Evolutionary conservation across 2,329 filamentous ascomycete species (phyloP).

Genomic region (Diaporthe capsici): DNA sequence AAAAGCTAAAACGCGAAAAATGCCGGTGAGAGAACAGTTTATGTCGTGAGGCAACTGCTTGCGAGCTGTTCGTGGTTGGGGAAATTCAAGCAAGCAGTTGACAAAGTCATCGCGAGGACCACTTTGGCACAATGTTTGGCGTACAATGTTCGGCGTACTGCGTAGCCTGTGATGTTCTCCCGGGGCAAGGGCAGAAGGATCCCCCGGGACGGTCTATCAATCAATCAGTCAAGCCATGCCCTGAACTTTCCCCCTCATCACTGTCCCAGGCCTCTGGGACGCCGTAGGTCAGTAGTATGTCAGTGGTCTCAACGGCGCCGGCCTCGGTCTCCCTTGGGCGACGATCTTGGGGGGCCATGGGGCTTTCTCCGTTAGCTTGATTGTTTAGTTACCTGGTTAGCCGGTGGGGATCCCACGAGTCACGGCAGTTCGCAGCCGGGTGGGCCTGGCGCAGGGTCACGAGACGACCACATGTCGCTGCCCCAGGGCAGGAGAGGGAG

Average conservation of each 20-base stretch:
- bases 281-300: not conserved
- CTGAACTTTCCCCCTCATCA: not conserved
- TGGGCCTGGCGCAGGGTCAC: not conserved
- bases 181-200: not conserved
- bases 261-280: constrained; percentile 16
- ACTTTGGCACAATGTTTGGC: not conserved
- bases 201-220: constrained; percentile 13
- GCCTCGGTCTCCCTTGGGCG: constrained; percentile 12
- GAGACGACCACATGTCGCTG: constrained; percentile 22
- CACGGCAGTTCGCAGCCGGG: constrained; percentile 29
- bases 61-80: not conserved
- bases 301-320: constrained; percentile 23
- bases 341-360: not conserved
- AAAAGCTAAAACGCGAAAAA: not conserved
- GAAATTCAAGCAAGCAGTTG: not conserved
- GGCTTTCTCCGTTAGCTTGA: not conserved
- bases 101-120: not conserved
- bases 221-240: not conserved
- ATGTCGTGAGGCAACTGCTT: not conserved
- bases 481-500: not conserved
- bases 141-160: not conserved
- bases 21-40: not conserved
- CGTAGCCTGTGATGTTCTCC: not conserved
- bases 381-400: constrained; percentile 17
- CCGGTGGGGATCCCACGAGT: constrained; percentile 30